Conservation (phyloP, 2,329 filamentous ascomycete species). For the Byssothecium circinans region DNA sequence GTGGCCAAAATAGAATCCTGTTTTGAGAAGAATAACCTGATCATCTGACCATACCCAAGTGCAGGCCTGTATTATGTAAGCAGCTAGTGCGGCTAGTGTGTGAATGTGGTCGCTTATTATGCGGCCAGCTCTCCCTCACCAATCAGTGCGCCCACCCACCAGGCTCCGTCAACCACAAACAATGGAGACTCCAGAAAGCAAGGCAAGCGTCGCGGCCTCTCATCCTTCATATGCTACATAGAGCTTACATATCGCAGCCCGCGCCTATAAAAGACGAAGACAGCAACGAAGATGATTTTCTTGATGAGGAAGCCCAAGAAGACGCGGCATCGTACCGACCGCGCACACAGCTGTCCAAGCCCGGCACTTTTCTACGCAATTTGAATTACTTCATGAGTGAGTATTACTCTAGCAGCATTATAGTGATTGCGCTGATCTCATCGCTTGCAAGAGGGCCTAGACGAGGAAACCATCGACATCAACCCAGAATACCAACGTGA, state of each 20-base stretch:
- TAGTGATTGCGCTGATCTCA: slow-evolving; percentile 7
- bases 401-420: background rate
- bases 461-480: slow-evolving; percentile 39
- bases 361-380: slow-evolving; percentile 20
- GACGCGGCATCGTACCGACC: background rate
- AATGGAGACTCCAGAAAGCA: too few species aligned
- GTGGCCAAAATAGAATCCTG: too few species aligned
- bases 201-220: too few species aligned
- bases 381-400: slow-evolving; percentile 31
- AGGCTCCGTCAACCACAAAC: too few species aligned
- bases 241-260: slow-evolving; percentile 1
- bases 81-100: too few species aligned
- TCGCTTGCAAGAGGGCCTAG: slow-evolving; percentile 20
- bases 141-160: too few species aligned
- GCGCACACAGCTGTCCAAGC: slow-evolving; percentile 1
- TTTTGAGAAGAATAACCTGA: too few species aligned
- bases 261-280: slow-evolving; percentile 20
- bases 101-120: too few species aligned
- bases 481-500: slow-evolving; percentile 53
- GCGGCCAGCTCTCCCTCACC: too few species aligned
- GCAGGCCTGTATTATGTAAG: too few species aligned
- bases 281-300: slow-evolving; percentile 3
- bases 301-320: slow-evolving; percentile 1
- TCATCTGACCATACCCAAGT: too few species aligned
- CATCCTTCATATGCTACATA: background rate